A percentile compares a stretch with the other conserved stretches of the same genome.
Evolutionary conservation across 352 stramenopile species (phyloP).

Genomic region (Globisporangium carolinianum): DNA sequence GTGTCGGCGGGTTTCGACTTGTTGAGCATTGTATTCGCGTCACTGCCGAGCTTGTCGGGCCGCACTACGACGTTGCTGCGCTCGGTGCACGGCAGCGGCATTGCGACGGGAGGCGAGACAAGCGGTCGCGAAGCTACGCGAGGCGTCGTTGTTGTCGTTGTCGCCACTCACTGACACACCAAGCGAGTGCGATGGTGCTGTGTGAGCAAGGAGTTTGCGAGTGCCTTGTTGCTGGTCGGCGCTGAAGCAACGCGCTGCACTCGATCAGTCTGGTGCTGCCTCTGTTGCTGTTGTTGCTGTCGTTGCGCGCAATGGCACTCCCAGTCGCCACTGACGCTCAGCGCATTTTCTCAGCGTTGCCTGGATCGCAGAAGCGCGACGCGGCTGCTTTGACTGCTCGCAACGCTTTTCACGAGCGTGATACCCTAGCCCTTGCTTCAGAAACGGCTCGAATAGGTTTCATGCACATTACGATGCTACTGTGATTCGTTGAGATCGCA

Average conservation of each 20-base stretch:
- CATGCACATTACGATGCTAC: too few species aligned
- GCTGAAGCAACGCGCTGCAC: not conserved
- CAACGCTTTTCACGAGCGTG: not conserved
- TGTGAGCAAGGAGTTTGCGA: not conserved
- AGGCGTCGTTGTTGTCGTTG: too few species aligned
- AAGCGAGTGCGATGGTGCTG: not conserved
- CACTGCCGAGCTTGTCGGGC: conserved; percentile 6
- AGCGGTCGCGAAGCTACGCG: too few species aligned
- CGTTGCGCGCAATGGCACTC: too few species aligned
- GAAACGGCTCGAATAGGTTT: not conserved
- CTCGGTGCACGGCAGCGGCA: conserved; percentile 10
- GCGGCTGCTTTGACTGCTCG: not conserved
- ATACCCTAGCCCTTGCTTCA: conserved; percentile 3
- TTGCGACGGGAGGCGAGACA: too few species aligned
- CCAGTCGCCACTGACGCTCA: not conserved
- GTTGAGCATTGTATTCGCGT: not conserved
- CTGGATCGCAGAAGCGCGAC: not conserved
- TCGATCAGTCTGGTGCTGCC: not conserved
- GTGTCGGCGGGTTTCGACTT: not conserved
- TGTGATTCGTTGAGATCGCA: too few species aligned
- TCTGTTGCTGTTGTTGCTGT: not conserved
- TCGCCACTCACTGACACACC: too few species aligned
- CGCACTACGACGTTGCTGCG: conserved; percentile 6
- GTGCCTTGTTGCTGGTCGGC: not conserved
- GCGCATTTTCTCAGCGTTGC: not conserved